Conservation (phyloP, 306 rosid genomes). For the Elaeagnus macrophylla region DNA sequence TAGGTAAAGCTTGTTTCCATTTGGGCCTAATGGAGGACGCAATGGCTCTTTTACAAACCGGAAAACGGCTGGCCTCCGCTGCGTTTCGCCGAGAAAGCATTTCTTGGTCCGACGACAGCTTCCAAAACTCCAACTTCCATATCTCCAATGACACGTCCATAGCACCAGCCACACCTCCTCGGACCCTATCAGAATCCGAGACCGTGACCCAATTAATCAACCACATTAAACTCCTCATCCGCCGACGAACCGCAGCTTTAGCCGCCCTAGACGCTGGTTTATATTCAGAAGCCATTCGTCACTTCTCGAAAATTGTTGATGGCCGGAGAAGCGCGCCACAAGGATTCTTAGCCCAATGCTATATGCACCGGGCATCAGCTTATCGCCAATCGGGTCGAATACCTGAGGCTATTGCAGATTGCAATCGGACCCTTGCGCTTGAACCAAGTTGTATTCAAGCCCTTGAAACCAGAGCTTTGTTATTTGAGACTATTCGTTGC, state of each 20-base stretch:
- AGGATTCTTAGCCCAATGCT: constrained; percentile 83
- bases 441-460: constrained; percentile 80
- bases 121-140: constrained; percentile 33
- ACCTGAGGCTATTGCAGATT: constrained; percentile 80
- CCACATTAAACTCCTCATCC: constrained; percentile 74
- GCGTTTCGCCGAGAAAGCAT: constrained; percentile 89
- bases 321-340: constrained; percentile 90
- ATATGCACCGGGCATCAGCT: constrained; percentile 65
- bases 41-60: constrained; percentile 89
- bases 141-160: constrained; percentile 23
- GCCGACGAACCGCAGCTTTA: constrained; percentile 74
- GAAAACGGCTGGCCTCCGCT: constrained; percentile 79
- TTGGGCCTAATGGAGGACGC: constrained; percentile 95
- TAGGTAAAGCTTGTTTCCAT: constrained; percentile 90
- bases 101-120: constrained; percentile 83
- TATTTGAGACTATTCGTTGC: constrained; percentile 66
- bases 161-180: constrained; percentile 42
- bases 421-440: constrained; percentile 74
- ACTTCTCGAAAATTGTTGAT: constrained; percentile 73
- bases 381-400: constrained; percentile 62
- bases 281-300: constrained; percentile 83
- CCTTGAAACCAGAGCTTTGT: constrained; percentile 70
- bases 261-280: constrained; percentile 85
- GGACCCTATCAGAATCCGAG: constrained; percentile 42
- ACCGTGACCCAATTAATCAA: constrained; percentile 49